These are phyloP conservation scores for Spathaspora passalidarum DNA, from an alignment of 805 yeast genomes.

Conservation along the genomic window DNA sequence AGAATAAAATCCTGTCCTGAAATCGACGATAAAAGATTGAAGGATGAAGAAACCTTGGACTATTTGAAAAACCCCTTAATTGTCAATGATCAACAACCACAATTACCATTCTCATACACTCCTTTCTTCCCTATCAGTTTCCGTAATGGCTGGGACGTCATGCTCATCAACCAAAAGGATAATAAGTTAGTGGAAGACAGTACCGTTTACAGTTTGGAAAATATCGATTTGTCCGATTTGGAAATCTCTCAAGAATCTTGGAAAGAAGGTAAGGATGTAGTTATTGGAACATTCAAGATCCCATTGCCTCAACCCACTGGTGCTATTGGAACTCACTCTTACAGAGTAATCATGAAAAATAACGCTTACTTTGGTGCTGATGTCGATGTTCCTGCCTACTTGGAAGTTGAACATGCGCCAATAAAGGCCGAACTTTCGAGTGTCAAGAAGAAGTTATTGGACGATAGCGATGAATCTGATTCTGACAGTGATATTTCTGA, in stretches of 20 bases:
- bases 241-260: conserved; percentile 50
- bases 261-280: conserved; percentile 42
- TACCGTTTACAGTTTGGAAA: conserved; percentile 51
- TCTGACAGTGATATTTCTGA: conserved; percentile 59
- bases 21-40: conserved; percentile 37
- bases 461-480: conserved; percentile 34
- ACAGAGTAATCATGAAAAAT: conserved; percentile 68
- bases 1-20: conserved; percentile 57
- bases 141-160: conserved; percentile 62
- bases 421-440: not conserved
- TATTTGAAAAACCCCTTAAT: conserved; percentile 68
- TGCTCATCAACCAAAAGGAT: conserved; percentile 72
- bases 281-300: conserved; percentile 71
- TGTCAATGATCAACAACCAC: conserved; percentile 66
- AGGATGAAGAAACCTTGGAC: conserved; percentile 63
- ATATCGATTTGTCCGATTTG: conserved; percentile 56
- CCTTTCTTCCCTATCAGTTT: conserved; percentile 69
- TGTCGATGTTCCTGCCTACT: conserved; percentile 62
- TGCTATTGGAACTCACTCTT: conserved; percentile 58
- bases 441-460: conserved; percentile 9
- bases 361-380: conserved; percentile 83
- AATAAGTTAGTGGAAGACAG: conserved; percentile 66
- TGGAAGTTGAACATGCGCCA: conserved; percentile 48
- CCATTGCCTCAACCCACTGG: conserved; percentile 69
- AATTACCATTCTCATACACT: conserved; percentile 60